phyloP scores from a whole-genome alignment of 768 basidiomycete species.

The Hygrocybe punicea region DNA sequence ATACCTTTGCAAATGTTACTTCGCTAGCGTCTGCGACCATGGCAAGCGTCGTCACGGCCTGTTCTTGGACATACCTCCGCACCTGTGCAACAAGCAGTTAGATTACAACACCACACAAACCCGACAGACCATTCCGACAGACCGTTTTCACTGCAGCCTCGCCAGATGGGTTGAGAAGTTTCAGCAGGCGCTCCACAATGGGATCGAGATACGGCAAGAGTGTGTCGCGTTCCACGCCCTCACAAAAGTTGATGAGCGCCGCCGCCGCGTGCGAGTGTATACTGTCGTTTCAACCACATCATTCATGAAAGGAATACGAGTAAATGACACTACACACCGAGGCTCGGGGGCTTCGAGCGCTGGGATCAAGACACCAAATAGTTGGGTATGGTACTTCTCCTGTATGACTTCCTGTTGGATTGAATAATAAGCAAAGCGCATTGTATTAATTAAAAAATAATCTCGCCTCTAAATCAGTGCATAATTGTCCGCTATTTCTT shows the following conservation, averaged over 20 bases:
- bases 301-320: neutral
- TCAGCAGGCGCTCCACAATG: slow-evolving; percentile 70
- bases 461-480: slow-evolving; percentile 79
- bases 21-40: slow-evolving; percentile 89
- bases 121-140: neutral
- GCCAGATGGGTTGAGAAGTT: slow-evolving; percentile 56
- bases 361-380: slow-evolving; percentile 68
- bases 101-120: neutral
- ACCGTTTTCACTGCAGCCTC: slow-evolving; percentile 28
- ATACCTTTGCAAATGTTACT: slow-evolving; percentile 67
- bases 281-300: slow-evolving; percentile 35
- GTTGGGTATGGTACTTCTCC: slow-evolving; percentile 59
- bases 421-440: neutral
- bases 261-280: slow-evolving; percentile 86
- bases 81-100: slow-evolving; percentile 21
- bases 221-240: slow-evolving; percentile 72
- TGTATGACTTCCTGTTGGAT: slow-evolving; percentile 68
- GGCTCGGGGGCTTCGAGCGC: slow-evolving; percentile 74
- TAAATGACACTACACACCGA: slow-evolving; percentile 40
- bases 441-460: neutral
- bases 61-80: slow-evolving; percentile 75
- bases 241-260: slow-evolving; percentile 87
- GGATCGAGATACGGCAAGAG: slow-evolving; percentile 76
- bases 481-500: slow-evolving; percentile 73
- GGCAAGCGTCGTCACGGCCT: slow-evolving; percentile 81